Percentiles rank a stretch among this genome's conserved stretches.
These are phyloP conservation scores for Blastocystis sp. DNA, from an alignment of 352 stramenopile species.

Conservation along the genomic window DNA sequence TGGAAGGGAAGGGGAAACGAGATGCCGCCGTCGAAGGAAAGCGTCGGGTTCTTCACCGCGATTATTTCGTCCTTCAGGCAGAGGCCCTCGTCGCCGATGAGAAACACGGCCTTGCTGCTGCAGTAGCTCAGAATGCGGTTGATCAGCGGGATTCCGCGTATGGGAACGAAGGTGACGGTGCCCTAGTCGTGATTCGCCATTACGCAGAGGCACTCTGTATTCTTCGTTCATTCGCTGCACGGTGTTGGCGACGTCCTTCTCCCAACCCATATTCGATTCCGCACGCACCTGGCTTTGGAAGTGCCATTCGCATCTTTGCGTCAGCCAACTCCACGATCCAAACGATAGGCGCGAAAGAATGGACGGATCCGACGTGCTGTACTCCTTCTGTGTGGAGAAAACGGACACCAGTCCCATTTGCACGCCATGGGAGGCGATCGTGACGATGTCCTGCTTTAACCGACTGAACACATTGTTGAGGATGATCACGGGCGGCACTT, in stretches of 20 bases:
- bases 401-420: background rate
- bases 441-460: slow-evolving; percentile 42
- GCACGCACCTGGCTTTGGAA: background rate
- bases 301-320: slow-evolving; percentile 2
- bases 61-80: slow-evolving; percentile 22
- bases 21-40: background rate
- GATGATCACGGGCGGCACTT: slow-evolving; percentile 35
- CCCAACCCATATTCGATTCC: background rate
- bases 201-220: background rate
- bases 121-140: background rate
- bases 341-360: slow-evolving; percentile 25
- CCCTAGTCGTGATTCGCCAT: background rate
- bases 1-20: slow-evolving; percentile 15
- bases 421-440: background rate
- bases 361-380: background rate
- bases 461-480: slow-evolving; percentile 53
- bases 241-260: background rate
- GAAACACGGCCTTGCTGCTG: background rate
- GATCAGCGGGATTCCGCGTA: background rate
- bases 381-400: slow-evolving; percentile 42
- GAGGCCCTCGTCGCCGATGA: slow-evolving; percentile 19
- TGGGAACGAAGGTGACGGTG: background rate
- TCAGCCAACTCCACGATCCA: background rate
- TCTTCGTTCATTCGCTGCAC: background rate
- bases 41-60: background rate